These are phyloP conservation scores for Jaltomata sinuosa DNA, from an alignment of 257 asterid species.

Conservation along the genomic window DNA sequence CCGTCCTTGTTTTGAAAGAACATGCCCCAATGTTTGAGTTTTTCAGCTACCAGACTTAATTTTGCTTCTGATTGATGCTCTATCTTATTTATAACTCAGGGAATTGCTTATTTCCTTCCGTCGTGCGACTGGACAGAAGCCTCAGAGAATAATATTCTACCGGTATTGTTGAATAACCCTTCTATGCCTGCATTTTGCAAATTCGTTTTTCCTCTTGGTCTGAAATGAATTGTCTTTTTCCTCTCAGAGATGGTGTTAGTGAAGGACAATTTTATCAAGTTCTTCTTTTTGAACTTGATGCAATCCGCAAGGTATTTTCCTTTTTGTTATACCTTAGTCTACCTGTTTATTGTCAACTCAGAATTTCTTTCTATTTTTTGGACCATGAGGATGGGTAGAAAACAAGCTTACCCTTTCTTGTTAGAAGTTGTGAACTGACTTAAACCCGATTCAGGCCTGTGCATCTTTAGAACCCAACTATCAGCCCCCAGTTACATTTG, in stretches of 20 bases:
- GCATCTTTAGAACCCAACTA: conserved; percentile 86
- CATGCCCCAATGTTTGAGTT: not conserved
- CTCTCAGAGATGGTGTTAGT: conserved; percentile 88
- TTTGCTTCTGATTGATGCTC: not conserved
- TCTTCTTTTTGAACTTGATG: conserved; percentile 86
- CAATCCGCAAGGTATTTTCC: conserved; percentile 70
- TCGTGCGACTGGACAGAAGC: conserved; percentile 79
- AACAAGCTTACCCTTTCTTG: not conserved
- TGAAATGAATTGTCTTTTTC: not conserved
- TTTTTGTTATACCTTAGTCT: not conserved
- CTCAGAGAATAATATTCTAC: conserved; percentile 82
- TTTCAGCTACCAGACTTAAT: not conserved
- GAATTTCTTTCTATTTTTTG: not conserved
- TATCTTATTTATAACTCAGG: conserved; percentile 21
- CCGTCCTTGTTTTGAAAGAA: not conserved
- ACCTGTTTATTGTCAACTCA: not conserved
- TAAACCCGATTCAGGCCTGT: conserved; percentile 52
- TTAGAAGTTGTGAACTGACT: not conserved
- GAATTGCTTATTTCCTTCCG: conserved; percentile 89
- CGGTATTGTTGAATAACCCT: conserved; percentile 26
- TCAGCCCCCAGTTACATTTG: conserved; percentile 94
- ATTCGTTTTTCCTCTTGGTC: not conserved
- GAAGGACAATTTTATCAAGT: conserved; percentile 98
- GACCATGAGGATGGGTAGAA: not conserved
- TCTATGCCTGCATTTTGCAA: not conserved